Evolutionary conservation across 192 early-diverging fungal species (phyloP), one percentile per base, ranked within the genome.

Genomic region (Podila epicladia): DNA sequence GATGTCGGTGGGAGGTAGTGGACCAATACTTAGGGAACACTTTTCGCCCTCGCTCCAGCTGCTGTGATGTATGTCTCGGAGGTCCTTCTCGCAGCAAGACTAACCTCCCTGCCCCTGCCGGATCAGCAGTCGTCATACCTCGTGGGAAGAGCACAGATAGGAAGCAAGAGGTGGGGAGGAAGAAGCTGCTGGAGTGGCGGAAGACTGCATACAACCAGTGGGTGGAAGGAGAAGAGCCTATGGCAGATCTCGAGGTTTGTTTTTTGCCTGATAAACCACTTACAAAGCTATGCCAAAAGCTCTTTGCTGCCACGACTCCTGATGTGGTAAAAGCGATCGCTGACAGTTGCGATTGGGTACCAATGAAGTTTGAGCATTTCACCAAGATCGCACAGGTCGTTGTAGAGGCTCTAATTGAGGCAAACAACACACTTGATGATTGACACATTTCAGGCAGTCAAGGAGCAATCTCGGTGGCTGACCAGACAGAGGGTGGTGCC

Each of bases 371-470:
- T 32, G 0, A 22, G 37, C 37, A 38, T 38, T 59, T 5, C 9
- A 24, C 4, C 22, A 22, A 58, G 66, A 32, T 68, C 24, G 66
- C 66, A 38, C 37, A 9, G 7, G 37, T 38, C 37, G 7, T 38
- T 11, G 37, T 11, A 9, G 19, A 68, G 20, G 35, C 58, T n/a
- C 57, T 68, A 8, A 5, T 0, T 22, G 38, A 68, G 32, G 15
- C 59, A 53, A 68, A 68, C 66, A 58, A 45, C 9, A 55, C 37
- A 6, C 41, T 68, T 33, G 66, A 59, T 59, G 66, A 50, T 55
- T 0, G 65, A 12, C 65, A 31, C 32, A 51, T 13, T 37, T 35
- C 65, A 57, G 51, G 26, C 19, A 67, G 29, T 31, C 51, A 67
- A 51, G 57, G 29, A 51, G 51, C 65, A 31, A 17, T 31, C 29